These are phyloP conservation scores for Nemania bipapillata DNA, from an alignment of 2,329 filamentous ascomycete species.

Conservation along the genomic window DNA sequence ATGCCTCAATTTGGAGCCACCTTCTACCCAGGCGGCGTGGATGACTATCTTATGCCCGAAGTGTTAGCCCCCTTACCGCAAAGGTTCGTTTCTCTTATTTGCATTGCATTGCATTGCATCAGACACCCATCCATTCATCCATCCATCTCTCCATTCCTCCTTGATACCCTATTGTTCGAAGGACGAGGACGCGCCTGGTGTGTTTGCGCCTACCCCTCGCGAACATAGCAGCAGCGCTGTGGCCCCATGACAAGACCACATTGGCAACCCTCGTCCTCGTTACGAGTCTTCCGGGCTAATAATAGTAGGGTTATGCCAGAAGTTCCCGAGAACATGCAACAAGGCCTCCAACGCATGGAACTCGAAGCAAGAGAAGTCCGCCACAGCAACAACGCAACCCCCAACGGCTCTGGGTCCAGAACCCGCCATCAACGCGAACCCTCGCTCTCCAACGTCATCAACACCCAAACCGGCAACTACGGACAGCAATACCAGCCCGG, in stretches of 20 bases:
- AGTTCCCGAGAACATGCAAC: slow-evolving; percentile 95
- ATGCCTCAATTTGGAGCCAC: slow-evolving; percentile 65
- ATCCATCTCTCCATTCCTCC: background rate
- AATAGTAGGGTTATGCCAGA: slow-evolving; percentile 84
- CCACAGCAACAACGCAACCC: slow-evolving; percentile 49
- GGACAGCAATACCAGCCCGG: slow-evolving; percentile 50
- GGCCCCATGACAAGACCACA: slow-evolving; percentile 18
- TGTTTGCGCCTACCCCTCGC: slow-evolving; percentile 15
- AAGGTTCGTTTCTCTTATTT: slow-evolving; percentile 57
- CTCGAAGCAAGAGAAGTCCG: slow-evolving; percentile 72
- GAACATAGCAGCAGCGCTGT: slow-evolving; percentile 6
- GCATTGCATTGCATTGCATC: background rate
- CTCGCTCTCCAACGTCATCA: slow-evolving; percentile 56
- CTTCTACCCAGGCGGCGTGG: slow-evolving; percentile 67
- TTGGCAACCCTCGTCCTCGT: slow-evolving; percentile 8
- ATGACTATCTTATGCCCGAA: slow-evolving; percentile 71
- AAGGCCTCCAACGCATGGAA: slow-evolving; percentile 91
- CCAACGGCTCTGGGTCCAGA: slow-evolving; percentile 45
- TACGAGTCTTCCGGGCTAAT: slow-evolving; percentile 37
- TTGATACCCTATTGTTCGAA: background rate
- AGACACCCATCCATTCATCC: slow-evolving; percentile 3
- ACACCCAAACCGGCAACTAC: slow-evolving; percentile 46
- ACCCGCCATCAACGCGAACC: slow-evolving; percentile 57
- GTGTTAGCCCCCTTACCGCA: slow-evolving; percentile 68
- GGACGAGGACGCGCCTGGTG: slow-evolving; percentile 9